Percentiles rank a stretch among this genome's conserved stretches.
These are phyloP conservation scores for Chimonanthus praecox DNA, from an alignment of 164 flowering plant species.

Conservation along the genomic window DNA sequence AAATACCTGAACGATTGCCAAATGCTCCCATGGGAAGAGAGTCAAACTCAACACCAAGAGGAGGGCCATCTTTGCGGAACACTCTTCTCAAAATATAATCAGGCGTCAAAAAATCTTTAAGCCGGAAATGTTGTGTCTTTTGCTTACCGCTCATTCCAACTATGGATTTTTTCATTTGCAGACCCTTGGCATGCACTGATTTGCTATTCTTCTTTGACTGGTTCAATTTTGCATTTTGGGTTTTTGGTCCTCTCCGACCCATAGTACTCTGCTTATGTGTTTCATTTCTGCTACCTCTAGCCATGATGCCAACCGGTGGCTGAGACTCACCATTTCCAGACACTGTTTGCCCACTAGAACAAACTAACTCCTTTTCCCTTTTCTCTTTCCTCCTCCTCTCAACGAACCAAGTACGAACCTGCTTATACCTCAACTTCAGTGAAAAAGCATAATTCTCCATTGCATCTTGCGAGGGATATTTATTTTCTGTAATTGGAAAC, in stretches of 20 bases:
- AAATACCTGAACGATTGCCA: slow-evolving; percentile 28
- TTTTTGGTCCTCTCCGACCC: slow-evolving; percentile 3
- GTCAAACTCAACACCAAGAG: slow-evolving; percentile 75
- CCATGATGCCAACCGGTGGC: neutral
- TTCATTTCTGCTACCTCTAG: slow-evolving; percentile 11
- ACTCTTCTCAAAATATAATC: slow-evolving; percentile 55
- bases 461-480: slow-evolving; percentile 36
- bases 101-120: slow-evolving; percentile 46
- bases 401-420: slow-evolving; percentile 56
- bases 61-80: slow-evolving; percentile 87
- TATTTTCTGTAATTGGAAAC: slow-evolving; percentile 30
- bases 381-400: slow-evolving; percentile 58
- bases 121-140: slow-evolving; percentile 12
- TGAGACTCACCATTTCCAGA: slow-evolving; percentile 3
- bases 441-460: slow-evolving; percentile 41
- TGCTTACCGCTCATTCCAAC: slow-evolving; percentile 13
- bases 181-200: neutral
- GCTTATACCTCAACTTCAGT: slow-evolving; percentile 49
- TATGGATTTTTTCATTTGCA: neutral
- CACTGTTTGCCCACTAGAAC: slow-evolving; percentile 11
- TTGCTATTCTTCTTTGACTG: neutral
- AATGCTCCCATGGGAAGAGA: slow-evolving; percentile 45
- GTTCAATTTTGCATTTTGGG: neutral
- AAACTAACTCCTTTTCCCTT: slow-evolving; percentile 11
- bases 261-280: slow-evolving; percentile 6